Evolutionary conservation across 371 early-diverging fungal genomes (phyloP).

Genomic region (Batrachochytrium dendrobatidis): DNA sequence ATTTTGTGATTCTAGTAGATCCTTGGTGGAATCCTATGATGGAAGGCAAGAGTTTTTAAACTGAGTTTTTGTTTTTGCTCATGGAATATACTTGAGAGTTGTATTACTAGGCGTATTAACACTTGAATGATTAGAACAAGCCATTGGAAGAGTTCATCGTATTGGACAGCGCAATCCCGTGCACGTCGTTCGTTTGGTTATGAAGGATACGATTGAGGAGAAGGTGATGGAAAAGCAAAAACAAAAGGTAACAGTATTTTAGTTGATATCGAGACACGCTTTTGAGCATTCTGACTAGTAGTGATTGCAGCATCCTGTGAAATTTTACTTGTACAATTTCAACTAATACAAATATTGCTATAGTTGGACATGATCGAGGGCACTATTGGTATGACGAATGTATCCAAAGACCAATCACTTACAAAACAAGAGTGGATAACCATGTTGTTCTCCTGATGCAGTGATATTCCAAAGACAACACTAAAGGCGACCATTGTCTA

Average conservation of each 20-base stretch:
- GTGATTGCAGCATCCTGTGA: background rate
- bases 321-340: background rate
- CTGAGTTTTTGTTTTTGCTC: background rate
- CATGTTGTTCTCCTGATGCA: too few species aligned
- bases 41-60: slow-evolving; percentile 29
- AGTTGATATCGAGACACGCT: too few species aligned
- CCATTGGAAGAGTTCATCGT: slow-evolving; percentile 83
- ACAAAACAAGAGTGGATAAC: too few species aligned
- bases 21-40: slow-evolving; percentile 75
- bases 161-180: slow-evolving; percentile 62
- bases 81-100: background rate
- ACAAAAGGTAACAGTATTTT: slow-evolving; percentile 20
- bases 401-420: too few species aligned
- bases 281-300: background rate
- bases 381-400: too few species aligned
- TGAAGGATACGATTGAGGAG: slow-evolving; percentile 36
- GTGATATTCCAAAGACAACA: too few species aligned
- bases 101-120: background rate
- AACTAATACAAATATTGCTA: background rate
- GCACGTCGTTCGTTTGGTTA: slow-evolving; percentile 19
- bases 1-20: slow-evolving; percentile 62
- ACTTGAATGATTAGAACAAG: slow-evolving; percentile 51
- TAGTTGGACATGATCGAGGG: background rate
- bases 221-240: slow-evolving; percentile 27
- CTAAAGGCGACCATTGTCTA: too few species aligned